Base-by-base conservation (phyloP, 768 basidiomycete species). In the Mrakia hoshinonis region DNA sequence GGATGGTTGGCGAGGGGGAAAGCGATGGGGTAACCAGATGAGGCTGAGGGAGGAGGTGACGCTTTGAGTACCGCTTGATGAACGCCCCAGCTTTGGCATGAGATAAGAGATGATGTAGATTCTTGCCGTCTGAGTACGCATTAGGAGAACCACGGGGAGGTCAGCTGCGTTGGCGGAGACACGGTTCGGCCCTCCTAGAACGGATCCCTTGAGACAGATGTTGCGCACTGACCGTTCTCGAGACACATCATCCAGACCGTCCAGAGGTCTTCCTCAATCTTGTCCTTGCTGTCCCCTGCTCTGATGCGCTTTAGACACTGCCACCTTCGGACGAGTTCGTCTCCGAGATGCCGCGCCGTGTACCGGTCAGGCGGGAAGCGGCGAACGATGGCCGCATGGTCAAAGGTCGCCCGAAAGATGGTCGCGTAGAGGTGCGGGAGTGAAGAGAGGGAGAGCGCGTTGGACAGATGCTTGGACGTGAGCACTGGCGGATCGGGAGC, bases 361-460 rank as follows among this genome's bases (percentile, higher is more conserved):
- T 64, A 38, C 11, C 49, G 38, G 18, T 51, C 54, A 3, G 46
- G n/a, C 22, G 62, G 52, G 34, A 88, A 79, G 11, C 88, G 83
- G 26, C 84, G 82, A 39, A 80, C 72, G 3, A 83, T 82, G 2
- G 85, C 81, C 7, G 79, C 77, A 36, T 82, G 77, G 77, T 92
- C 91, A 77, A 91, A 92, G 75, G 88, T 87, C 72, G 76, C 75
- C 24, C 79, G 77, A 75, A 90, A 92, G 68, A 92, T 85, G 66
- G 83, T 83, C 31, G 88, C 85, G 76, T 91, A 91, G 29, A 92
- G 83, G 74, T 85, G 83, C n/a, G 85, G 85, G 76, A 90, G 90
- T 10, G 81, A 73, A 13, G 76, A 69, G 68, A 84, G 77, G 12
- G 85, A 86, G 63, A 91, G 78, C 47, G 82, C 79, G 52, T 80